phyloP scores from a whole-genome alignment of 208 protist species.

The Porcisia hertigi region DNA sequence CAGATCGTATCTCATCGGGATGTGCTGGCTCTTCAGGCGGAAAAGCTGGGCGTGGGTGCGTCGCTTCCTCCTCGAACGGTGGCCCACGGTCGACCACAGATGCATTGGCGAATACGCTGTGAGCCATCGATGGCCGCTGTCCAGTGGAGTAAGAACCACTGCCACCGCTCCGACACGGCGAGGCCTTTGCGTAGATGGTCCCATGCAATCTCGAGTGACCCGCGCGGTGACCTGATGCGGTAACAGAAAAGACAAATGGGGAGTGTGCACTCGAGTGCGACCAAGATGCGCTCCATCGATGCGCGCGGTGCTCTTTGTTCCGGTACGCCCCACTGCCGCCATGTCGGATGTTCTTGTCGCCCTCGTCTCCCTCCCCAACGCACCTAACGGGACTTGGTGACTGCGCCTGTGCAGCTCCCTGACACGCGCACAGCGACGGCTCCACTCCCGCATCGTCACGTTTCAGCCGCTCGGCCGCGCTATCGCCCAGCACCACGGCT shows the following conservation, averaged over 20 bases:
- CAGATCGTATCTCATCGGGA: background rate
- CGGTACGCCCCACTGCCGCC: background rate
- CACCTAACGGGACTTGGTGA: background rate
- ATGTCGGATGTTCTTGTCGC: background rate
- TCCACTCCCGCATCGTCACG: background rate
- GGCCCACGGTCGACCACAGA: background rate
- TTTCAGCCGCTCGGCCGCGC: conserved; percentile 4
- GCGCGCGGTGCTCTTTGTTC: background rate
- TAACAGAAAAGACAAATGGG: conserved; percentile 7
- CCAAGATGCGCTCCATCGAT: background rate
- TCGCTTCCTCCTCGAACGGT: background rate
- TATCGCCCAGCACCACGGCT: conserved; percentile 1
- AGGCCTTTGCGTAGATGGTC: background rate
- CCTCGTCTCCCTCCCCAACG: background rate
- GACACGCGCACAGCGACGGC: background rate
- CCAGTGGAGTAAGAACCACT: background rate
- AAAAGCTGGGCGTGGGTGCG: background rate
- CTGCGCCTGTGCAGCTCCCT: background rate
- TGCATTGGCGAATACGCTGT: background rate
- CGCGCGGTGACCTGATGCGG: background rate
- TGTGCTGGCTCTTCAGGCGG: background rate
- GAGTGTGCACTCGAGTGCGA: background rate
- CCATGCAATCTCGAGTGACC: background rate
- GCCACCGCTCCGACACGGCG: background rate
- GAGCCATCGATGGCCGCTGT: background rate